Evolutionary conservation across 495 filamentous ascomycete species (phyloP).

Genomic region (Daldinia caldariorum): DNA sequence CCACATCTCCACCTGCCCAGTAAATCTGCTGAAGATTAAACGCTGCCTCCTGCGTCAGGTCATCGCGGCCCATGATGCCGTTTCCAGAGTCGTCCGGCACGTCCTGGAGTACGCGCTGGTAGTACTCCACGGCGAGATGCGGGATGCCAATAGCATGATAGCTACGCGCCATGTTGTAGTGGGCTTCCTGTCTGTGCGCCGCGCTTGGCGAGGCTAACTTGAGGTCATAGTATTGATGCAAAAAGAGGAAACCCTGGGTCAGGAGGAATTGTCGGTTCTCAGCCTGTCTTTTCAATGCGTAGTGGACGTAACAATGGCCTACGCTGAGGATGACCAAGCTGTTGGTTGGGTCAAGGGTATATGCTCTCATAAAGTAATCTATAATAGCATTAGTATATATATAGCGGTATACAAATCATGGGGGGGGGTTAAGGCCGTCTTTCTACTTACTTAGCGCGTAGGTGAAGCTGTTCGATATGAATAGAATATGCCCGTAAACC

Average conservation of each 20-base stretch:
- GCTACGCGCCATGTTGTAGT: slow-evolving; percentile 85
- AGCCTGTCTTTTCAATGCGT: slow-evolving; percentile 85
- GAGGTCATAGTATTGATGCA: slow-evolving; percentile 77
- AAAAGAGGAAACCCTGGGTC: slow-evolving; percentile 82
- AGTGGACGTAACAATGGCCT: slow-evolving; percentile 81
- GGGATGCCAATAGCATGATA: slow-evolving; percentile 83
- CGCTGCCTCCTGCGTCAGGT: slow-evolving; percentile 76
- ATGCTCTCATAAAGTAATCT: slow-evolving; percentile 90
- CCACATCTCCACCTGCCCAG: slow-evolving; percentile 68
- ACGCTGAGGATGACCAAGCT: slow-evolving; percentile 77
- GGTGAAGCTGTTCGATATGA: slow-evolving; percentile 77
- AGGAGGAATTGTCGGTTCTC: slow-evolving; percentile 89
- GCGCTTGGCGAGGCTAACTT: slow-evolving; percentile 50
- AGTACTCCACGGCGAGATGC: slow-evolving; percentile 80
- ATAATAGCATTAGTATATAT: slow-evolving; percentile 16
- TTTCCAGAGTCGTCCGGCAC: slow-evolving; percentile 37
- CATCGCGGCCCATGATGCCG: slow-evolving; percentile 55
- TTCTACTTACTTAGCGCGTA: slow-evolving; percentile 73
- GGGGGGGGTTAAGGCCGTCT: neutral
- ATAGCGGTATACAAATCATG: neutral
- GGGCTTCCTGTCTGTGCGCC: slow-evolving; percentile 77
- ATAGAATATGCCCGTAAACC: slow-evolving; percentile 88
- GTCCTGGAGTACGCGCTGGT: slow-evolving; percentile 57
- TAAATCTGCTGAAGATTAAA: slow-evolving; percentile 74
- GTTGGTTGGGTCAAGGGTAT: slow-evolving; percentile 79